Percentiles rank a stretch among this genome's conserved stretches.
Evolutionary conservation across 352 stramenopile species (phyloP).

Genomic region (Plasmopara viticola): DNA sequence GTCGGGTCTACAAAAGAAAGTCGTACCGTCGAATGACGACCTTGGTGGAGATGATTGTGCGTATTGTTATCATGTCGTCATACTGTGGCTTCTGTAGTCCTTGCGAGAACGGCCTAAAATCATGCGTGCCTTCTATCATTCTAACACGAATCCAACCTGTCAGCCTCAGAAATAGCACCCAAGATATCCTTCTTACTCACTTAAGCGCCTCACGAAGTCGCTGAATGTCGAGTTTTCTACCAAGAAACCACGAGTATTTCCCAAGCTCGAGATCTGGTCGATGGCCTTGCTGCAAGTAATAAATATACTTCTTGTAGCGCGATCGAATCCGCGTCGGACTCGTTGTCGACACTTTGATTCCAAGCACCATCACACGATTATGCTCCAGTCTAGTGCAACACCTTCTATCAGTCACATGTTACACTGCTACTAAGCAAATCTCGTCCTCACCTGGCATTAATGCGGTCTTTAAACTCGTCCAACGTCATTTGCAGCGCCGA

Average conservation of each 20-base stretch:
- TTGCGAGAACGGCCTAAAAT: constrained; percentile 80
- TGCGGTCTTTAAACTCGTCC: constrained; percentile 33
- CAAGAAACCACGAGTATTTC: constrained; percentile 83
- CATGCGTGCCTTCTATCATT: constrained; percentile 57
- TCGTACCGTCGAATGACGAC: constrained; percentile 54
- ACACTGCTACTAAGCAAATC: neutral
- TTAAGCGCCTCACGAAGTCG: constrained; percentile 58
- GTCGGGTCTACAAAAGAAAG: neutral
- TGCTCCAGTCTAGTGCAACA: constrained; percentile 24
- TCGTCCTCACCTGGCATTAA: constrained; percentile 47
- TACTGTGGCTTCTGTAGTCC: constrained; percentile 56
- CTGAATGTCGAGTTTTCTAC: constrained; percentile 51
- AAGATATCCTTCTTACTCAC: constrained; percentile 19
- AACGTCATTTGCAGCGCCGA: constrained; percentile 34
- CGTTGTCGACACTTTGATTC: constrained; percentile 27
- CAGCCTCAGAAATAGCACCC: constrained; percentile 1
- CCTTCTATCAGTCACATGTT: neutral
- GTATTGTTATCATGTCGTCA: constrained; percentile 53
- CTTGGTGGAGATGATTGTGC: constrained; percentile 56
- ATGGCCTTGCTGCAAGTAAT: constrained; percentile 83
- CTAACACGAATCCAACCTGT: constrained; percentile 17
- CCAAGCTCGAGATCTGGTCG: constrained; percentile 59
- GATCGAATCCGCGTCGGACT: constrained; percentile 61
- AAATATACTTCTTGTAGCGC: constrained; percentile 85
- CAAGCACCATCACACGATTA: constrained; percentile 43